Evolutionary conservation across 2,329 filamentous ascomycete species (phyloP), one percentile per base, ranked within the genome.

Genomic region (Penicillium vulpinum): DNA sequence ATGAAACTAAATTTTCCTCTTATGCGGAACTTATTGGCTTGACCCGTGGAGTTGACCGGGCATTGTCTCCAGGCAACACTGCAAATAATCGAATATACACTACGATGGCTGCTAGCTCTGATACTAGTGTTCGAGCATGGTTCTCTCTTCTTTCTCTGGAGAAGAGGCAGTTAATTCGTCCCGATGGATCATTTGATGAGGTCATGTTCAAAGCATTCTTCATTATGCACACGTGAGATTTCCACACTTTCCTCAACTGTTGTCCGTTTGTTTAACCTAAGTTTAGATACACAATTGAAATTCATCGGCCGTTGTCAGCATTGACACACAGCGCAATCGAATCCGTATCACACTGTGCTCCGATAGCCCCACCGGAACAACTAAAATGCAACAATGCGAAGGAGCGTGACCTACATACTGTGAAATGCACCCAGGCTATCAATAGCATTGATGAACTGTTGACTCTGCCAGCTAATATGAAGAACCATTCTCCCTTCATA

Each of bases 131-230:
- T 5, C 69, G 73, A 11, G 75, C 68, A 0, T 79, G 75, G 76
- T 56, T 68, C 1, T 66, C 76, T 9, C 63, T 77, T 6, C 64
- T 79, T 3, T 75, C 75, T 1, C 62, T 71, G 9, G 59, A 60
- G 0, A 70, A 72, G 35, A 65, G 64, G 10, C 62, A 68, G 6
- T 58, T 75, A 15, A 68, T 77, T 36, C 82, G 84, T 58, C 81
- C 82, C 61, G 83, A 86, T 61, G 86, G 89, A 38, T 67, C 65
- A 2, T 50, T 70, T 9, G 70, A 71, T 44, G 65, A 70, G 73
- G 87, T 94, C 81, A 85, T 94, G 69, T 94, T 94, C 75, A 89
- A 93, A 70, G 91, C 89, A 1, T 85, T 90, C 62, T 90, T 92
- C 81, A 89, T 93, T 67, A 80, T 80, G 44, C 73, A 81, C 35